Evolutionary conservation across 192 early-diverging fungal genomes (phyloP), one percentile per base, ranked within the genome.

Genomic region (Linnemannia exigua): DNA sequence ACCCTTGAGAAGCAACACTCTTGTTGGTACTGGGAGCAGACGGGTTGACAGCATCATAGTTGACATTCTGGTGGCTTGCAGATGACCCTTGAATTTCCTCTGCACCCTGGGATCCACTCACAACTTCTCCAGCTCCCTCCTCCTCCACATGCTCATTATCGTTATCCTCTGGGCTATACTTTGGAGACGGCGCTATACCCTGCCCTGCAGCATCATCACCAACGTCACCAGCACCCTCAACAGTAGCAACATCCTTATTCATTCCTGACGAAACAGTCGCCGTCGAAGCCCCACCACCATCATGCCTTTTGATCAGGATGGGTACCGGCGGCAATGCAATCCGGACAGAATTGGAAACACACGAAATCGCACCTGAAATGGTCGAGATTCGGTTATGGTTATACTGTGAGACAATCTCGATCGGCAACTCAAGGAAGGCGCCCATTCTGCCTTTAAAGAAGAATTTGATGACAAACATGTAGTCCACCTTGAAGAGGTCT

Each of bases 401-500:
- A 63, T 86, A 86, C 37, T 86, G 77, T 36, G 77, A 79, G 6
- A 86, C 68, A 69, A 86, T 86, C 74, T 86, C 83, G 47, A 86
- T 76, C 11, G 83, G 83, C 20, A 86, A 25, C 28, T 86, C 83
- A 8, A 86, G 37, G 52, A 86, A 86, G 1, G 83, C 83, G 41
- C 83, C 83, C 74, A 86, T 68, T 1, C 83, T 54, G 12, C 78
- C 83, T 28, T 86, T 86, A 36, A 86, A 86, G 54, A 86, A 86
- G 74, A 86, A 86, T 25, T 86, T 86, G 69, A 86, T 86, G 8
- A 86, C 77, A 66, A 86, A 86, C 74, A 79, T 75, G 36, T 86
- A 86, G 12, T 86, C 83, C 17, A 86, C 83, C 31, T 75, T 74
- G 22, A 86, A 20, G 0, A 86, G 38, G 35, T 86, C 83, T 6